Conservation (phyloP, 768 basidiomycete species). For the Boletales sp. region DNA sequence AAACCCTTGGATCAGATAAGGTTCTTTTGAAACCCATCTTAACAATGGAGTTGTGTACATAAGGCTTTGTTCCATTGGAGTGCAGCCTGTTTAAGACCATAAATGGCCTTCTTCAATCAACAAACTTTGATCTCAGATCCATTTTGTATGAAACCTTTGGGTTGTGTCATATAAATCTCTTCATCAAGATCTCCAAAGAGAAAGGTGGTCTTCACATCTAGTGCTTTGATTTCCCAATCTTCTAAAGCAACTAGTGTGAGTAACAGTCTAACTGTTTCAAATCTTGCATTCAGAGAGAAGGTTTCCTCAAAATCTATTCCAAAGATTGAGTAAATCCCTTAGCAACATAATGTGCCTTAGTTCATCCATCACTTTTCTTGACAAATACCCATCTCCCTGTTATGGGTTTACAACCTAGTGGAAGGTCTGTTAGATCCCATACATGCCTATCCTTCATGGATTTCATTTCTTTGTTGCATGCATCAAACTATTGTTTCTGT, state of each 20-base stretch:
- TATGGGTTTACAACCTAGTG: too few species aligned
- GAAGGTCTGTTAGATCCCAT: neutral
- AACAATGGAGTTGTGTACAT: too few species aligned
- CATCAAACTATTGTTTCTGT: neutral
- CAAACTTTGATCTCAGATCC: too few species aligned
- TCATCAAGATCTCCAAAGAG: slow-evolving; percentile 27
- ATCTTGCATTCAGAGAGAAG: neutral
- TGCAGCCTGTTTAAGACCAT: neutral
- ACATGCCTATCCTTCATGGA: neutral
- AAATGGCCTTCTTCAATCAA: too few species aligned
- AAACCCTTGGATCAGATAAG: too few species aligned
- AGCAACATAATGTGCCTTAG: slow-evolving; percentile 34
- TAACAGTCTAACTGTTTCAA: neutral
- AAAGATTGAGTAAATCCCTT: slow-evolving; percentile 33
- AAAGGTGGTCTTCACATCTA: slow-evolving; percentile 43
- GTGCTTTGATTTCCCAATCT: slow-evolving; percentile 34
- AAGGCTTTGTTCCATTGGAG: neutral
- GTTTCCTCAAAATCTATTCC: slow-evolving; percentile 30
- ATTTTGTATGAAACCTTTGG: neutral
- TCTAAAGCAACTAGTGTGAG: neutral
- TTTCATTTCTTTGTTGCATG: neutral
- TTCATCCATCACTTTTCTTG: neutral
- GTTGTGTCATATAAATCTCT: neutral
- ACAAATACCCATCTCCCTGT: neutral
- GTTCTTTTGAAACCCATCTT: too few species aligned